Conservation (phyloP, 2,329 filamentous ascomycete genomes). For the Tolypocladium tropicale region DNA sequence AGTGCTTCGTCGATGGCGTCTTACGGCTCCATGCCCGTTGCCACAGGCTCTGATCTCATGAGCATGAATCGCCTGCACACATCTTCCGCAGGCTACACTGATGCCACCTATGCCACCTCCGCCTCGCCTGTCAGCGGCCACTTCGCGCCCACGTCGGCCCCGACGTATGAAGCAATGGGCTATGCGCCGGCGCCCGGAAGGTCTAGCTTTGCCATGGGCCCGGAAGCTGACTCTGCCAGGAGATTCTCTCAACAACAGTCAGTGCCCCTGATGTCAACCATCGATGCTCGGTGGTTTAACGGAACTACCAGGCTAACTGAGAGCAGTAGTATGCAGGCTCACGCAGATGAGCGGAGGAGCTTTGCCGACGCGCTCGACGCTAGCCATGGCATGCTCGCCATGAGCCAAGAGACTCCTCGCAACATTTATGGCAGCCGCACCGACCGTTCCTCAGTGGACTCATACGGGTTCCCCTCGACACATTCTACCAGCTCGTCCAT, state of each 20-base stretch:
- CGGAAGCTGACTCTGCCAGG: conserved; percentile 46
- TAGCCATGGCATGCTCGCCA: conserved; percentile 85
- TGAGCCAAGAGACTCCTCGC: conserved; percentile 89
- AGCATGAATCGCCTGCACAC: conserved; percentile 54
- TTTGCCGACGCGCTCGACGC: conserved; percentile 89
- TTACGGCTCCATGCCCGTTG: conserved; percentile 62
- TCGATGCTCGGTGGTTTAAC: background rate
- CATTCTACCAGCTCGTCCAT: conserved; percentile 86
- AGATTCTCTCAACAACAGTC: conserved; percentile 72
- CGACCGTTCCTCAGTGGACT: conserved; percentile 66
- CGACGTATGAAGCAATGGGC: conserved; percentile 65
- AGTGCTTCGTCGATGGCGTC: conserved; percentile 53
- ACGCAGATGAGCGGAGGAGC: conserved; percentile 49
- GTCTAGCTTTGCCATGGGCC: conserved; percentile 44
- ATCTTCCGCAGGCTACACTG: conserved; percentile 57
- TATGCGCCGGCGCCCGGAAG: conserved; percentile 59
- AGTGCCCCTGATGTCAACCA: conserved; percentile 35
- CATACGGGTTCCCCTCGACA: conserved; percentile 81
- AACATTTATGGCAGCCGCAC: conserved; percentile 72
- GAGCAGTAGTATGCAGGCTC: conserved; percentile 31
- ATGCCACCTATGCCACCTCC: conserved; percentile 55
- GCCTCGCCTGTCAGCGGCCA: conserved; percentile 56
- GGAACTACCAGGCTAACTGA: background rate
- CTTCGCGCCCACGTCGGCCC: conserved; percentile 54
- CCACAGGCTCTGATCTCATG: conserved; percentile 66